Evolutionary conservation across 2,329 filamentous ascomycete genomes (phyloP), one percentile per base, ranked within the genome.

Genomic region (Alternaria conjuncta): DNA sequence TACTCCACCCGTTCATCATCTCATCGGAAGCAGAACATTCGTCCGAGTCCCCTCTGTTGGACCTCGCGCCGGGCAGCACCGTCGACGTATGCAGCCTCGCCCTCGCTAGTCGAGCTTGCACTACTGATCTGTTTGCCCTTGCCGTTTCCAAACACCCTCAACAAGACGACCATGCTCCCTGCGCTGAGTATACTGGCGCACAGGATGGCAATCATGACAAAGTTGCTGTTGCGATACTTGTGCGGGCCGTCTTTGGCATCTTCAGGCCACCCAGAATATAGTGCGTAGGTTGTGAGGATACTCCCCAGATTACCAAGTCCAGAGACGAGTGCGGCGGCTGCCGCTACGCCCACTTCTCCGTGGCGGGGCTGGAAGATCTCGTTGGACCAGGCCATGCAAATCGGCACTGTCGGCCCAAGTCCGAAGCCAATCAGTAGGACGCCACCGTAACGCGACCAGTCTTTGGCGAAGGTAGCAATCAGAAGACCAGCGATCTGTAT

Each of bases 371-470:
- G 93, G 84, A 97, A 97, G 75, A 97, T 91, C 80, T 97, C 92
- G 66, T 89, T 92, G 30, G 92, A 93, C 94, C 94, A 97, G 36
- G 93, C 91, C 94, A 97, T 97, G 79, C 92, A 95, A 74, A 95
- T 95, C 11, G 94, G 94, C 1, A 97, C 93, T 0, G 94, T 97
- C 4, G 94, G 94, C 1, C 94, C 94, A 2, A 97, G 89, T 0
- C 94, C 94, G 74, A 97, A 97, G 5, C 94, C 94, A 36, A 97
- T 91, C 82, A 97, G 90, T 55, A 97, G 83, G n/a, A 97, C 87
- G 5, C 94, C 94, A 51, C 92, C 92, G 76, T 97, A 97, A 45
- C 93, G 89, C 2, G 92, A 90, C 93, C 93, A 97, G 41, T 90
- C 88, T 71, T 89, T 88, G 6, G 91, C 90, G 77, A 94, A 93